phyloP scores from a whole-genome alignment of 768 basidiomycete species.

The Termitomyces bulborhizus region DNA sequence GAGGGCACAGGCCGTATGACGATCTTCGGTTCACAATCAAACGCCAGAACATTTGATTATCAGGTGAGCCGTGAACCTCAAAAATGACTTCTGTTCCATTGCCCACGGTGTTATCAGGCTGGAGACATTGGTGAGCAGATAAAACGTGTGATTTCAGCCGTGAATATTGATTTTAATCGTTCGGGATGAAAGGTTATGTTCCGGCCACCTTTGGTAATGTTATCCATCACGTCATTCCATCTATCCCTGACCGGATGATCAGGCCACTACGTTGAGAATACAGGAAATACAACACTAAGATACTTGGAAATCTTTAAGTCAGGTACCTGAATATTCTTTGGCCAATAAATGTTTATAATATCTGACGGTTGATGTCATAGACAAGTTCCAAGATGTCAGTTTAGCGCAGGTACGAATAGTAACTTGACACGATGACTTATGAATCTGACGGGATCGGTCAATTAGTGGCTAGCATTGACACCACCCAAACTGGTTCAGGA shows the following conservation, averaged over 20 bases:
- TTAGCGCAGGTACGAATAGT: slow-evolving; percentile 34
- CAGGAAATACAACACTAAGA: slow-evolving; percentile 39
- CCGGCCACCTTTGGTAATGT: slow-evolving; percentile 47
- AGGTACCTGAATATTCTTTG: slow-evolving; percentile 14
- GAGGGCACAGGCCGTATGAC: slow-evolving; percentile 50
- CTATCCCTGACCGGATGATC: slow-evolving; percentile 1
- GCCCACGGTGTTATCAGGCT: slow-evolving; percentile 21
- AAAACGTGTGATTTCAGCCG: background rate
- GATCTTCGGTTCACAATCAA: slow-evolving; percentile 45
- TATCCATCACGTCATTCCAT: background rate
- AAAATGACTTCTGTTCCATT: background rate
- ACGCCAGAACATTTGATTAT: slow-evolving; percentile 56
- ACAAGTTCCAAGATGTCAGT: slow-evolving; percentile 31
- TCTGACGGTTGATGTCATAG: slow-evolving; percentile 8
- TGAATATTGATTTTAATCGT: slow-evolving; percentile 1
- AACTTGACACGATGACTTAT: background rate
- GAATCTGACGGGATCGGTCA: background rate
- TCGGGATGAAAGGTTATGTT: slow-evolving; percentile 36
- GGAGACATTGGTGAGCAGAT: slow-evolving; percentile 48
- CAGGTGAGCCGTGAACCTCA: slow-evolving; percentile 24
- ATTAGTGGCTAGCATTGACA: slow-evolving; percentile 19
- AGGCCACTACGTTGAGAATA: slow-evolving; percentile 54
- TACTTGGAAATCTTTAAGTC: slow-evolving; percentile 46
- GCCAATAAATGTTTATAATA: background rate
- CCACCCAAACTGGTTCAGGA: slow-evolving; percentile 14